Conservation (phyloP, 345 rosid species). For the Cardamine resedifolia region DNA sequence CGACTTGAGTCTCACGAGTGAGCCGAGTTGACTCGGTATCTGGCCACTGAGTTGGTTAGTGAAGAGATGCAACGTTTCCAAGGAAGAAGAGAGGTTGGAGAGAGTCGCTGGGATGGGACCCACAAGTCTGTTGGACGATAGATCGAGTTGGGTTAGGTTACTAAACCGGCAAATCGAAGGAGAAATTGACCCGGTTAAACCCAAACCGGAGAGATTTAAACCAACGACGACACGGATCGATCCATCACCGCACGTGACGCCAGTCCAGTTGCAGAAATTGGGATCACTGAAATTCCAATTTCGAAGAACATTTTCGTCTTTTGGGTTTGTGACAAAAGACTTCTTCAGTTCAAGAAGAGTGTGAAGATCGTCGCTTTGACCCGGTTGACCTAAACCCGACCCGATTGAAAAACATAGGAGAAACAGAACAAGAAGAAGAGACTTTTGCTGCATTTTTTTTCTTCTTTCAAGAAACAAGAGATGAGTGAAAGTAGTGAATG, state of each 20-base stretch:
- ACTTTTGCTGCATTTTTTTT: constrained; percentile 18
- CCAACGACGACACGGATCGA: constrained; percentile 39
- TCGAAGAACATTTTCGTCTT: constrained; percentile 50
- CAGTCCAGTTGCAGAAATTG: constrained; percentile 63
- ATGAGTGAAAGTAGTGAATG: background rate
- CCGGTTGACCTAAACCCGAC: background rate
- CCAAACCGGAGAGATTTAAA: constrained; percentile 62
- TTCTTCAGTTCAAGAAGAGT: constrained; percentile 40
- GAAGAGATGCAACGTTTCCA: constrained; percentile 57
- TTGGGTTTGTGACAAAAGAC: constrained; percentile 39
- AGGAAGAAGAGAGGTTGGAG: constrained; percentile 61
- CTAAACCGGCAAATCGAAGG: constrained; percentile 45
- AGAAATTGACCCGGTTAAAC: constrained; percentile 66
- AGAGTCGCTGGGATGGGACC: constrained; percentile 66
- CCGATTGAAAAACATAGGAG: constrained; percentile 1
- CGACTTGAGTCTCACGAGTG: constrained; percentile 56
- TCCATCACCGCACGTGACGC: constrained; percentile 66
- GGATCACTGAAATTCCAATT: constrained; percentile 52
- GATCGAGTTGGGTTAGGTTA: constrained; percentile 62
- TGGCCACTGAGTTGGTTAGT: constrained; percentile 67
- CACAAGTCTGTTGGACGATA: constrained; percentile 58
- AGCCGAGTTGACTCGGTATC: constrained; percentile 63
- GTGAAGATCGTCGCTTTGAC: constrained; percentile 14
- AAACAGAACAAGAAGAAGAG: constrained; percentile 20
- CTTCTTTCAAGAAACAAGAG: background rate